Evolutionary conservation across 176 grass and related monocot species (phyloP), one percentile per base, ranked within the genome.

Genomic region (Oryza australiensis): DNA sequence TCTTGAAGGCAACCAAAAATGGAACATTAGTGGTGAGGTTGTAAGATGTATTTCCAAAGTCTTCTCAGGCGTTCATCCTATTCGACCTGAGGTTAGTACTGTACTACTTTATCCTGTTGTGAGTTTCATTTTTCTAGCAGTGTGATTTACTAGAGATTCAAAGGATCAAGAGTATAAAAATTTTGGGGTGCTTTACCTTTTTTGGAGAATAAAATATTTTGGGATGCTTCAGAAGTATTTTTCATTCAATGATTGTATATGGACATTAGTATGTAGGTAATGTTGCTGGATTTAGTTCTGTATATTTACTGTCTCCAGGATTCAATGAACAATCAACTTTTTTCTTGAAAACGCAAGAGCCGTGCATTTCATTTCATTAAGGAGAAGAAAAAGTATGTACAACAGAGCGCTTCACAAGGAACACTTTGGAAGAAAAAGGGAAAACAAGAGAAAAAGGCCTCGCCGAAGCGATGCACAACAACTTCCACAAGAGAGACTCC

Each of bases 21-120:
- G 96, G 96, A 86, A 95, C 79, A 95, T 95, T 46, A 92, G 93
- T 7, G 88, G 81, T 12, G 87, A 99, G 86, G 96, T 99, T 57
- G 78, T 90, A 71, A 87, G 91, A 51, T 92, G 93, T 81, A 87
- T 99, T 70, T 95, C 91, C 34, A 83, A 94, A 83, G 69, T 95
- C 65, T 99, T 86, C 45, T 91, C 91, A 15, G 93, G 96, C 35
- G 83, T 86, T 7, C 66, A 87, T 75, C 87, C 89, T 78, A 87
- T 95, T 88, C 87, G 84, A 70, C 96, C 96, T 32, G 79, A 99
- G 90, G 93, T 98, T 45, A 64, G 88, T 83, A 26, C 23, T 78
- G 88, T 83, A 32, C 37, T 78, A 66, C 48, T 78, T 38, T 75
- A 53, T 22, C 72, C 5, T 80, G 11, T 80, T 53, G n/a, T 14